Evolutionary conservation across 2,329 filamentous ascomycete genomes (phyloP), one percentile per base, ranked within the genome.

Genomic region (Botrytis tulipae): DNA sequence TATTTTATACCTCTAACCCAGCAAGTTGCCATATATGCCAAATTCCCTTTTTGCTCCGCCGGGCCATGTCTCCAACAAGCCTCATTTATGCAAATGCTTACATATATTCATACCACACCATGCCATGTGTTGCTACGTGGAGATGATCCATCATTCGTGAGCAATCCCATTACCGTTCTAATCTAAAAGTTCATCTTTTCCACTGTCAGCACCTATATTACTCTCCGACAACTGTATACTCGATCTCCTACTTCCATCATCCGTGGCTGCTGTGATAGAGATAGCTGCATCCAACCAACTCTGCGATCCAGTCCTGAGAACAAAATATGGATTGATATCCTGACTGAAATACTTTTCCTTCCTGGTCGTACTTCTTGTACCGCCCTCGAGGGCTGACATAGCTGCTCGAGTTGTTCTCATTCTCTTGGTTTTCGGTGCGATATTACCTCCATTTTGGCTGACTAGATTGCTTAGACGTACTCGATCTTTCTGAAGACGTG

Each of bases 311-410:
- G 93, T 95, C n/a, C 83, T 84, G 82, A 94, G 85, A 3, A 95
- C 89, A 35, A 87, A 83, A 2, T 84, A 81, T 5, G 89, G 84
- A 77, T 92, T 90, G 16, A 93, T 81, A 18, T 85, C 84, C 4
- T 86, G 84, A 0, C 87, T 84, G 79, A 97, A 95, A 86, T 93
- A 96, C 74, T 86, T 87, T 74, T 95, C 92, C 67, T 88, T 86
- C 60, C 93, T 86, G 12, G 90, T 93, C 3, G 84, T 88, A 44
- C 86, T 86, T 75, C 93, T 88, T 71, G 88, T 85, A 1, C 92
- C 91, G 22, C 93, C 93, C 80, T 96, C 93, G 0, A 95, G 83
- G 0, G 94, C 94, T 51, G 92, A 93, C 72, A 92, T 87, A 66
- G 92, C 92, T 66, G 91, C 89, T 71, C 93, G 85, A 0, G 94